Evolutionary conservation across 495 filamentous ascomycete species (phyloP).

Genomic region (Aspergillus ostianus): DNA sequence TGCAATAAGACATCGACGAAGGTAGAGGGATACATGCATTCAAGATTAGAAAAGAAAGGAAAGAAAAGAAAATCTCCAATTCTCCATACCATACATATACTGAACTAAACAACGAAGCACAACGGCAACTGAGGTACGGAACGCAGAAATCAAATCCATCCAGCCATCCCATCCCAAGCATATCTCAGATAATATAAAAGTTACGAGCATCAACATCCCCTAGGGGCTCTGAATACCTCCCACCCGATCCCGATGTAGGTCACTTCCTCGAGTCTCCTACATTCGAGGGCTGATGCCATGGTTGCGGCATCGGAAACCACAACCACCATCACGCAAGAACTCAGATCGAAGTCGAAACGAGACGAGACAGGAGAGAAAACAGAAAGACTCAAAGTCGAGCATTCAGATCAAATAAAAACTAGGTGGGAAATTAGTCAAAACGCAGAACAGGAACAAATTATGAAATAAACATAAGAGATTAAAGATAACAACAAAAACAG

Average conservation of each 20-base stretch:
- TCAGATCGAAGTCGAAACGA: neutral
- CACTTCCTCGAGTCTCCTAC: no score
- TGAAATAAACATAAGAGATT: slow-evolving; percentile 12
- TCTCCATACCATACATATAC: slow-evolving; percentile 33
- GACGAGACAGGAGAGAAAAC: slow-evolving; percentile 4
- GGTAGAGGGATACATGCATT: no score
- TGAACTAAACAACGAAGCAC: slow-evolving; percentile 15
- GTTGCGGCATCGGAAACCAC: no score
- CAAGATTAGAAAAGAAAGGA: neutral
- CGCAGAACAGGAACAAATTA: slow-evolving; percentile 25
- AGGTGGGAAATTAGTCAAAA: slow-evolving; percentile 18
- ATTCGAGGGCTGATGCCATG: no score
- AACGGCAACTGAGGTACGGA: no score
- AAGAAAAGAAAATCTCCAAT: slow-evolving; percentile 18
- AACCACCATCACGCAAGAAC: no score
- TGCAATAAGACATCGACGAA: no score
- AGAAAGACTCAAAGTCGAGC: slow-evolving; percentile 17
- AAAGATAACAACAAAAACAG: slow-evolving; percentile 13
- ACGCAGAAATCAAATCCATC: slow-evolving; percentile 15
- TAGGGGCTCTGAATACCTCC: no score
- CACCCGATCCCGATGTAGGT: no score
- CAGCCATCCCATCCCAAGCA: slow-evolving; percentile 5
- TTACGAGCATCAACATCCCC: no score
- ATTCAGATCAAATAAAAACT: slow-evolving; percentile 16
- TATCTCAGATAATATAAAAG: neutral